Evolutionary conservation across 768 basidiomycete species (phyloP), one percentile per base, ranked within the genome.

Genomic region (Suillus variegatus): DNA sequence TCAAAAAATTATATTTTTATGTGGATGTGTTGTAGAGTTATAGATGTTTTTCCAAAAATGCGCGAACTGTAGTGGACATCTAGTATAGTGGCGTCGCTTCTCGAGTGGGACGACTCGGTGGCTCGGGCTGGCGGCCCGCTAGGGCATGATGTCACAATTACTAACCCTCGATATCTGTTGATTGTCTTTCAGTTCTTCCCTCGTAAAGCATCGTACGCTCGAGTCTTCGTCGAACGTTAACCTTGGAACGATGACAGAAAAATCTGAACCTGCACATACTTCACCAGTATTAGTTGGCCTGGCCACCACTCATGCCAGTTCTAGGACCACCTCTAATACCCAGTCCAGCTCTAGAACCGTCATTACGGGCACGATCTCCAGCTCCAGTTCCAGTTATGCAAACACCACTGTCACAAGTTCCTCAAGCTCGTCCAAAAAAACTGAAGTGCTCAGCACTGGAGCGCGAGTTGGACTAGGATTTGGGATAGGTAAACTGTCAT

Each of bases 401-500:
- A 32, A 18, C 16, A 61, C 57, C 18, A 35, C 61, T 41, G 61
- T 60, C 16, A 43, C 18, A 18, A 35, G n/a, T 57, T 47, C 64
- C n/a, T 32, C 55, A 28, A 65, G 64, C 43, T 60, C 56, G 22
- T 56, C 40, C 35, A 13, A n/a, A 18, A 64, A 38, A 36, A 36
- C 36, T 9, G 36, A 9, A 22, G 20, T 38, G 1, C 62, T 69
- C 28, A 69, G 67, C 38, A 35, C 66, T n/a, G 70, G 70, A 38
- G 69, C 68, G 6, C 64, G 74, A 6, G 73, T 70, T 47, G 76
- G 75, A 2, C 69, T 77, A 5, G 71, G 70, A 7, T 65, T 77
- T 35, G 73, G 70, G 1, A 62, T 69, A 35, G 36, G 76, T 75
- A 61, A 60, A 71, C 69, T 18, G 2, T 3, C 57, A 25, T 64